phyloP scores from a whole-genome alignment of 2,329 filamentous ascomycete species.

The Berkeleyomyces rouxiae region DNA sequence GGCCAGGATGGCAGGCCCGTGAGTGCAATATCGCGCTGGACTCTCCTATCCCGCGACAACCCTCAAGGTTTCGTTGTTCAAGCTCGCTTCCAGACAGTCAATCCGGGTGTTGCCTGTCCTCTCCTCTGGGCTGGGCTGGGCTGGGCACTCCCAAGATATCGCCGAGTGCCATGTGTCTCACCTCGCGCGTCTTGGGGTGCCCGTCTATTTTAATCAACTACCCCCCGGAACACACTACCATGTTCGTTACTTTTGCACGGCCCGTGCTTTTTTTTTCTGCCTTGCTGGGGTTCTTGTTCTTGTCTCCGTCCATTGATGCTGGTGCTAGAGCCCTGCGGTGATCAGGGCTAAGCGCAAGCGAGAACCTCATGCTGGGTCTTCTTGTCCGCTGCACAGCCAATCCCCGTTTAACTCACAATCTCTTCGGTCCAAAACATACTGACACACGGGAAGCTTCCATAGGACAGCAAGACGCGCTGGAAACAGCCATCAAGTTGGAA shows the following conservation, averaged over 20 bases:
- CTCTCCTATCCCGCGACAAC: background rate
- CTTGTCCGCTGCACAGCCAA: background rate
- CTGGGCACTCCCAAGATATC: background rate
- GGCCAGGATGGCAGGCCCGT: background rate
- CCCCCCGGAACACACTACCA: background rate
- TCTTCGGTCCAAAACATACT: background rate
- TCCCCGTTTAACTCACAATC: background rate
- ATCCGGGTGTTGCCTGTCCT: too few species aligned
- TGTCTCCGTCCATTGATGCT: background rate
- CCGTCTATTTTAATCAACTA: background rate
- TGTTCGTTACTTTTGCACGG: background rate
- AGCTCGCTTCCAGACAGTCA: too few species aligned
- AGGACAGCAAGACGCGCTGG: background rate
- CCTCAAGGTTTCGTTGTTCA: too few species aligned
- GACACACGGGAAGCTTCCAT: background rate
- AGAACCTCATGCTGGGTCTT: background rate
- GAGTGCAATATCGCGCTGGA: background rate
- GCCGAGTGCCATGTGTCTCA: background rate
- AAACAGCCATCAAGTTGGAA: background rate
- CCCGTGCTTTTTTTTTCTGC: background rate
- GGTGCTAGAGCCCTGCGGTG: background rate
- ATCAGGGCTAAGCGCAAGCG: slow-evolving; percentile 1
- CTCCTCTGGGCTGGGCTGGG: too few species aligned
- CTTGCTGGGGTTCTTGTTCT: background rate
- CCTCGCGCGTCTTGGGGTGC: background rate